These are phyloP conservation scores for Chaetomiaceae sp. DNA, from an alignment of 2,329 filamentous ascomycete species.

Conservation along the genomic window DNA sequence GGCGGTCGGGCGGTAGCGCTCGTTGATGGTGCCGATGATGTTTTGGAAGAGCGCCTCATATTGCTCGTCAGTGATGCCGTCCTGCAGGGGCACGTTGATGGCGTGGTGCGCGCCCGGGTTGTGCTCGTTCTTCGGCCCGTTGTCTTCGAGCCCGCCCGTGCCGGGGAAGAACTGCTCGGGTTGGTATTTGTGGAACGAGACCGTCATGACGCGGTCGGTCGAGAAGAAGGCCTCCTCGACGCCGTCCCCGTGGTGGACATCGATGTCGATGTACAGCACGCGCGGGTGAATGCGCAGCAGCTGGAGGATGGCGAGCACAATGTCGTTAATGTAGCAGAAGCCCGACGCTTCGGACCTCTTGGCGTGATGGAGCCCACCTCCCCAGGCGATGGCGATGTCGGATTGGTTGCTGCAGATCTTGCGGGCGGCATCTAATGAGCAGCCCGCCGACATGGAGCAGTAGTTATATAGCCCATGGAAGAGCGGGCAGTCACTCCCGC, in stretches of 20 bases:
- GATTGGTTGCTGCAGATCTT: constrained; percentile 83
- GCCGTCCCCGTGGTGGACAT: constrained; percentile 81
- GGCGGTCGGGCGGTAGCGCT: constrained; percentile 79
- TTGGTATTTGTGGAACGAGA: constrained; percentile 96
- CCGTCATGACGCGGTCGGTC: constrained; percentile 79
- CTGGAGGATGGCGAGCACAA: constrained; percentile 87
- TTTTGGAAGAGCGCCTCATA: constrained; percentile 81
- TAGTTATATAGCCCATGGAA: constrained; percentile 96
- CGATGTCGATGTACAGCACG: constrained; percentile 89
- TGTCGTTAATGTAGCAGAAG: constrained; percentile 99
- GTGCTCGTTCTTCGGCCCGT: constrained; percentile 73
- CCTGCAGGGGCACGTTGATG: constrained; percentile 83
- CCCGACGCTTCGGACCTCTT: constrained; percentile 91
- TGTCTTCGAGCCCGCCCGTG: constrained; percentile 81
- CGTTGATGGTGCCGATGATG: constrained; percentile 72
- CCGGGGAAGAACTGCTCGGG: constrained; percentile 80
- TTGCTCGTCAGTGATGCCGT: constrained; percentile 86
- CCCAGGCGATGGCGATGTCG: constrained; percentile 97
- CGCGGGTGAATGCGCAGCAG: constrained; percentile 76
- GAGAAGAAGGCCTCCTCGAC: constrained; percentile 83
- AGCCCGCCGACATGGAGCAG: constrained; percentile 87
- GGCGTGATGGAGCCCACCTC: constrained; percentile 90
- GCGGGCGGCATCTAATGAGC: constrained; percentile 82
- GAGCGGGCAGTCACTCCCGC: constrained; percentile 87
- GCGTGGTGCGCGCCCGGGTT: constrained; percentile 87